phyloP scores from a whole-genome alignment of 2,329 filamentous ascomycete species.

The Exophiala phaeomuriformis region DNA sequence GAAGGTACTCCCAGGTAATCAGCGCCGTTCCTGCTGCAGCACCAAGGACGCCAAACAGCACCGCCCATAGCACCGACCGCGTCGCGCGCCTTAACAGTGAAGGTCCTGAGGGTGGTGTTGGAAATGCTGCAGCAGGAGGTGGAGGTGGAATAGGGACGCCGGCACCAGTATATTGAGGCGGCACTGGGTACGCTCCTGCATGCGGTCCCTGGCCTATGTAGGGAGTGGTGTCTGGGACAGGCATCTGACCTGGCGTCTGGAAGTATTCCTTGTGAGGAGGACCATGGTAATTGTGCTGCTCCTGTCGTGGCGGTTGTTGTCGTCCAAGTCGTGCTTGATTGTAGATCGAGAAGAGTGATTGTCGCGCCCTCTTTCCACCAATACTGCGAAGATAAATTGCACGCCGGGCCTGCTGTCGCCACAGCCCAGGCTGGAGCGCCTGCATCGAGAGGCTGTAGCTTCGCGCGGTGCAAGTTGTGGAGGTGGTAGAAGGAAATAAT shows the following conservation, averaged over 20 bases:
- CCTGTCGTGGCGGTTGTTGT: too few relatives aligned
- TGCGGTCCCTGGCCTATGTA: not conserved
- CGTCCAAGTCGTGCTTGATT: too few relatives aligned
- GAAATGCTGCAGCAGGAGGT: not conserved
- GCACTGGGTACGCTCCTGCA: not conserved
- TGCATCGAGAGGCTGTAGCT: slow-evolving; percentile 9
- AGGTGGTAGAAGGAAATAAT: not conserved
- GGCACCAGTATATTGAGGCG: slow-evolving; percentile 2
- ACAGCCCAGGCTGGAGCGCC: slow-evolving; percentile 13
- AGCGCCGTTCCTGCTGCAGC: slow-evolving; percentile 20
- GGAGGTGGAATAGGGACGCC: not conserved
- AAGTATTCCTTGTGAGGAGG: slow-evolving; percentile 29
- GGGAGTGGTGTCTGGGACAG: slow-evolving; percentile 17
- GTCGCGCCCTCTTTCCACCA: too few relatives aligned
- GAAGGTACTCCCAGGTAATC: slow-evolving; percentile 27
- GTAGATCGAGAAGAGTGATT: too few relatives aligned
- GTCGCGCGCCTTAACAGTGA: slow-evolving; percentile 16
- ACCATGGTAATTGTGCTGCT: slow-evolving; percentile 20
- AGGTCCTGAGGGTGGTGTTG: not conserved
- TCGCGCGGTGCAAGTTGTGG: not conserved
- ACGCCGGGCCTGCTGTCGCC: slow-evolving; percentile 11
- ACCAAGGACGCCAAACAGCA: slow-evolving; percentile 19
- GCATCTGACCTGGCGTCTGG: slow-evolving; percentile 25
- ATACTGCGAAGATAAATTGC: too few relatives aligned
- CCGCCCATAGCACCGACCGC: slow-evolving; percentile 16